These are phyloP conservation scores for Aspergillus conjunctus DNA, from an alignment of 495 filamentous ascomycete genomes.

Conservation along the genomic window DNA sequence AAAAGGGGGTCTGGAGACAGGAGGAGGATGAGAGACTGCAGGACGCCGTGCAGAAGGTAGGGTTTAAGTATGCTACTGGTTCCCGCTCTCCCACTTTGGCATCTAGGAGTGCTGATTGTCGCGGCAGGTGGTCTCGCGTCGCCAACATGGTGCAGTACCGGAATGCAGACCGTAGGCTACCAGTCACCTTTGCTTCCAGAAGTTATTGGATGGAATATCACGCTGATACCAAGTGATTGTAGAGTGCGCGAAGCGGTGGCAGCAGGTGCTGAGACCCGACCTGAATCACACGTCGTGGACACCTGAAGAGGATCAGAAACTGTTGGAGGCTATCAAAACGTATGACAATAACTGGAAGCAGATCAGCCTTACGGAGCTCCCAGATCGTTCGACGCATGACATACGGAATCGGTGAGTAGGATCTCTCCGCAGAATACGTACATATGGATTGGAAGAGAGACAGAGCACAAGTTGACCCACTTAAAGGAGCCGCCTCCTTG, in stretches of 20 bases:
- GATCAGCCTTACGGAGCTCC: conserved; percentile 21
- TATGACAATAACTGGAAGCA: conserved; percentile 23
- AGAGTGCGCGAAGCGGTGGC: conserved; percentile 35
- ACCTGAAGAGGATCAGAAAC: conserved; percentile 17
- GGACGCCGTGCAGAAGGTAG: conserved; percentile 22
- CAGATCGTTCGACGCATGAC: conserved; percentile 23
- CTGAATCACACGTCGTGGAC: conserved; percentile 29
- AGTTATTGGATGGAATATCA: neutral
- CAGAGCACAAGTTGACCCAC: neutral
- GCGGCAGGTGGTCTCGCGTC: conserved; percentile 27
- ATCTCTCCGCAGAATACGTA: neutral
- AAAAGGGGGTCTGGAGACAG: conserved; percentile 28
- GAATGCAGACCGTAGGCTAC: conserved; percentile 28
- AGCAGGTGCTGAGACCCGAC: conserved; percentile 25
- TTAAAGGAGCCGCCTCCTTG: neutral
- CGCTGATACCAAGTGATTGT: neutral
- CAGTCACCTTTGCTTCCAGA: no score
- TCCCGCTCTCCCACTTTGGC: neutral
- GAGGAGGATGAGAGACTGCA: conserved; percentile 28
- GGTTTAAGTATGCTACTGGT: conserved; percentile 16
- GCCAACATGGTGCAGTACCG: conserved; percentile 27
- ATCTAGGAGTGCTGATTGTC: neutral
- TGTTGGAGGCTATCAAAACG: conserved; percentile 19
- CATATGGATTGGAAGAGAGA: neutral
- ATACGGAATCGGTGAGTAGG: conserved; percentile 26